These are phyloP conservation scores for Candida piceae DNA, from an alignment of 805 yeast species.

Conservation along the genomic window DNA sequence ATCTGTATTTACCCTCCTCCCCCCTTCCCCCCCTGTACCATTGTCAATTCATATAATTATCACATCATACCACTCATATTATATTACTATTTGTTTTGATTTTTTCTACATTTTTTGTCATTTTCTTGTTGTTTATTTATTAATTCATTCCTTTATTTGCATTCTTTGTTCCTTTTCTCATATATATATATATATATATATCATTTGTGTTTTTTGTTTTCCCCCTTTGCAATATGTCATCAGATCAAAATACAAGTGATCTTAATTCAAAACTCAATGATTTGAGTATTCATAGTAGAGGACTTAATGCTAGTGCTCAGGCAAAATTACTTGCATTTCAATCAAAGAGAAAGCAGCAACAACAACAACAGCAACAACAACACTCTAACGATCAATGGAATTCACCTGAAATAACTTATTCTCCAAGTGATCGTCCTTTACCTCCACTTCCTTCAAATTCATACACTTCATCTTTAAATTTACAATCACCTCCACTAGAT, in stretches of 20 bases:
- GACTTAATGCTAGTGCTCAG: constrained; percentile 70
- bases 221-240: constrained; percentile 1
- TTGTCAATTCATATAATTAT: no score
- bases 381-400: not conserved
- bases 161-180: no score
- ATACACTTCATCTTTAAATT: not conserved
- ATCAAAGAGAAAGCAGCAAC: constrained; percentile 57
- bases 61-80: no score
- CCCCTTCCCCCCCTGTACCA: no score
- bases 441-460: constrained; percentile 7
- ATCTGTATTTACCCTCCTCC: no score
- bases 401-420: constrained; percentile 4
- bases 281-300: constrained; percentile 25
- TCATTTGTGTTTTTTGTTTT: no score
- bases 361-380: constrained; percentile 10
- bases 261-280: constrained; percentile 17
- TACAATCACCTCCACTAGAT: constrained; percentile 13
- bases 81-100: no score
- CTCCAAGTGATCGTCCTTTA: constrained; percentile 6
- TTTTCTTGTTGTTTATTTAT: no score
- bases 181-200: no score
- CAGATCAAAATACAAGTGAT: constrained; percentile 5
- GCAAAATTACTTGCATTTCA: constrained; percentile 86
- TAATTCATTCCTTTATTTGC: no score
- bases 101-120: no score